These are phyloP conservation scores for Podila verticillata DNA, from an alignment of 192 early-diverging fungal genomes.

Conservation along the genomic window DNA sequence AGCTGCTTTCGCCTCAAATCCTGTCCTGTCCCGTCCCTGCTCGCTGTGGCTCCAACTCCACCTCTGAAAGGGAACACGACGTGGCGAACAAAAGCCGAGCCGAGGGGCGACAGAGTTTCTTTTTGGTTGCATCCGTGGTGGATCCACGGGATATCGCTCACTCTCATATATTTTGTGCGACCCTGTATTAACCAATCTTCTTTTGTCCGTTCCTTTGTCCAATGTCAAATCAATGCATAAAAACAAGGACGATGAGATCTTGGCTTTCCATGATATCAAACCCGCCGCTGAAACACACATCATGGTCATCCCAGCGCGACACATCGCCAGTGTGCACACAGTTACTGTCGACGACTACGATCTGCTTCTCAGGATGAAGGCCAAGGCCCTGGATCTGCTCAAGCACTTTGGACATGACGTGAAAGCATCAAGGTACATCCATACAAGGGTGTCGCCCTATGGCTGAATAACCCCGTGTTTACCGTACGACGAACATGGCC, in stretches of 20 bases:
- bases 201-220: neutral
- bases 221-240: neutral
- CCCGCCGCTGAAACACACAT: constrained; percentile 54
- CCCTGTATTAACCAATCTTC: neutral
- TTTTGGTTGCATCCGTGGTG: too few species aligned
- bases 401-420: constrained; percentile 18
- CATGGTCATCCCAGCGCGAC: constrained; percentile 51
- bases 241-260: constrained; percentile 49
- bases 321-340: constrained; percentile 53
- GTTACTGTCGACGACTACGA: constrained; percentile 27
- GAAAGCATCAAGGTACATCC: constrained; percentile 26
- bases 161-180: neutral
- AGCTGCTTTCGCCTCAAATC: neutral
- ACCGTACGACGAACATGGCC: too few species aligned
- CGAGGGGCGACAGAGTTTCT: neutral
- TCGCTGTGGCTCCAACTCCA: too few species aligned
- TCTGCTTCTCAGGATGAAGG: constrained; percentile 39
- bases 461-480: too few species aligned
- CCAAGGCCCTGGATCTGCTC: constrained; percentile 36
- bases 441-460: neutral
- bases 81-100: neutral
- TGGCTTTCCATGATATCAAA: constrained; percentile 55
- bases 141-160: too few species aligned
- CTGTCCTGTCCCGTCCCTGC: neutral
- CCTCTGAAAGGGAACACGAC: neutral